Evolutionary conservation across 352 stramenopile genomes (phyloP), one percentile per base, ranked within the genome.

Genomic region (Plasmopara muralis): DNA sequence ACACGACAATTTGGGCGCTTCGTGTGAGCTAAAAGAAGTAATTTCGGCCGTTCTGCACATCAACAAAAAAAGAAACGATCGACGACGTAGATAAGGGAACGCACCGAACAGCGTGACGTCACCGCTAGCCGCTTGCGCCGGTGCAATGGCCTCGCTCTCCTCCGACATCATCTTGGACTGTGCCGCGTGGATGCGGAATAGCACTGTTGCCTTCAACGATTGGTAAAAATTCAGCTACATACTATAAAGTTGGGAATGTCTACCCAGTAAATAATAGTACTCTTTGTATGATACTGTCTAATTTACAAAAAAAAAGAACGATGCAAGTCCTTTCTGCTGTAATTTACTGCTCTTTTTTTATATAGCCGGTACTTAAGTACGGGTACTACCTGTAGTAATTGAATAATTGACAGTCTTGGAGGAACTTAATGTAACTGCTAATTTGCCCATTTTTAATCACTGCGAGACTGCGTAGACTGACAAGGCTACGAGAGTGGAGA

Each of bases 391-490:
- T 25, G 20, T 25, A 25, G 20, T 25, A 25, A 25, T 3, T 25
- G 20, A 25, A 25, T 25, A 25, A 25, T 25, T 25, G 20, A 25
- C 20, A 25, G 20, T 25, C 20, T 25, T 25, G 20, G 20, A 25
- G 20, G 20, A 25, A 25, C 20, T 25, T 25, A 25, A 1, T 25
- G 20, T 25, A 25, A 28, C 47, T 52, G 47, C 20, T 34, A 50
- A 29, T 39, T 60, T 41, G 40, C 1, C 48, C 10, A 10, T 25
- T 1, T 29, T 35, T 2, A 16, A 16, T 56, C 74, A 87, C 38
- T 78, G 72, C 30, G 67, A 68, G 16, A 72, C 64, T 4, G 60
- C 74, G 60, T 85, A 89, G 20, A 83, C 49, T 35, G 81, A 53
- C 25, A 66, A 61, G 3, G 70, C 75, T 15, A 85, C 53, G 44